Conservation (phyloP, 2,329 filamentous ascomycete genomes). For the Leptographium radiaticola region DNA sequence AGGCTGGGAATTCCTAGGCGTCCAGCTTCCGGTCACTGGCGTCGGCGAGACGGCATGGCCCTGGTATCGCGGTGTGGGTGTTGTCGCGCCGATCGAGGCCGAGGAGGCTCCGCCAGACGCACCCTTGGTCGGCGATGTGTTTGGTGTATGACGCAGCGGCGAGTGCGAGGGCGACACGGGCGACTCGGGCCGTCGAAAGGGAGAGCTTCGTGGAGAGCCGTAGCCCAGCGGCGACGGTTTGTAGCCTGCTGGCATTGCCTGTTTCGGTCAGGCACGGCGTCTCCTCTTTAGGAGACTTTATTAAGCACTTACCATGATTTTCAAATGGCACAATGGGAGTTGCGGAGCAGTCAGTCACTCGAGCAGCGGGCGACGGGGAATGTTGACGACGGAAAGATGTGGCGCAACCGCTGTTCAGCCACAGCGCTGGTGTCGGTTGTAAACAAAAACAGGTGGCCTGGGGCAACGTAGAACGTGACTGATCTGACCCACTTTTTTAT, state of each 20-base stretch:
- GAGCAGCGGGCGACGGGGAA: too few species aligned
- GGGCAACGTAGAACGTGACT: too few species aligned
- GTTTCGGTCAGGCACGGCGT: neutral
- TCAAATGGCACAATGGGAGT: too few species aligned
- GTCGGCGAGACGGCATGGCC: neutral
- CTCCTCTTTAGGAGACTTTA: too few species aligned
- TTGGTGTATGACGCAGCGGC: constrained; percentile 50
- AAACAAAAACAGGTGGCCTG: neutral
- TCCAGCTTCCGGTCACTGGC: constrained; percentile 26
- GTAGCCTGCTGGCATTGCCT: constrained; percentile 46
- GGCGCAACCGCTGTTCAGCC: neutral
- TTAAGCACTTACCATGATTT: too few species aligned
- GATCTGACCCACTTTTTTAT: too few species aligned
- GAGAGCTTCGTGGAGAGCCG: constrained; percentile 54
- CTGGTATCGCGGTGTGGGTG: constrained; percentile 20
- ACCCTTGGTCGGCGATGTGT: constrained; percentile 43
- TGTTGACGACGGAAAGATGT: neutral
- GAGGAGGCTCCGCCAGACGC: constrained; percentile 15
- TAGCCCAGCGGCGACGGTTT: constrained; percentile 62
- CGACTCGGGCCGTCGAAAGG: constrained; percentile 49
- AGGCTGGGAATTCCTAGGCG: constrained; percentile 18
- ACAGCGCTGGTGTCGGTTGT: neutral
- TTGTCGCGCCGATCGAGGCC: constrained; percentile 7
- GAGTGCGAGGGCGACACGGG: constrained; percentile 57
- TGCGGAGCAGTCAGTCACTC: too few species aligned